Evolutionary conservation across 805 yeast genomes (phyloP).

Genomic region (Pachysolen tannophilus): DNA sequence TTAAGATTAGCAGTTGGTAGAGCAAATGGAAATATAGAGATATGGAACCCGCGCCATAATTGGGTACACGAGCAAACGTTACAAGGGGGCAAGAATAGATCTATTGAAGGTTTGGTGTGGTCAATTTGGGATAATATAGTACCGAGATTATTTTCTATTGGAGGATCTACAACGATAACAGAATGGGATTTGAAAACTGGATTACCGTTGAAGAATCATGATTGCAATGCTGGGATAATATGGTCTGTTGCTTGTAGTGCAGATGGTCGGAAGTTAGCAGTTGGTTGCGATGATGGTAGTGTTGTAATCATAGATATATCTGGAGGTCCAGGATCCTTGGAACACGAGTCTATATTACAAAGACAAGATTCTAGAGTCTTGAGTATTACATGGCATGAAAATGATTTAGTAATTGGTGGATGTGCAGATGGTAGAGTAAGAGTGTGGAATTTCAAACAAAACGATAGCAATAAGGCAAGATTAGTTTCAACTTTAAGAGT

Average conservation of each 20-base stretch:
- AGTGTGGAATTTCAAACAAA: conserved; percentile 55
- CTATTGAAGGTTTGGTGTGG: conserved; percentile 91
- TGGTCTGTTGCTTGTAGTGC: conserved; percentile 78
- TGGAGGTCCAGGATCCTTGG: conserved; percentile 80
- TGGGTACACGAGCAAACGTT: conserved; percentile 76
- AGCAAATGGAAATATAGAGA: conserved; percentile 89
- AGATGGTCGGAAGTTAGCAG: conserved; percentile 58
- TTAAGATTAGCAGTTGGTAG: conserved; percentile 86
- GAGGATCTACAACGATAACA: conserved; percentile 84
- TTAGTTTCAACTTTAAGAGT: conserved; percentile 83
- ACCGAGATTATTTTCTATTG: conserved; percentile 80
- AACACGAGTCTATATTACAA: conserved; percentile 67
- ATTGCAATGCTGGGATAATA: conserved; percentile 87
- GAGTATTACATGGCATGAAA: conserved; percentile 66
- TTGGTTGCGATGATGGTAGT: conserved; percentile 94
- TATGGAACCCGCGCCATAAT: conserved; percentile 80
- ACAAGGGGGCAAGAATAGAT: conserved; percentile 73
- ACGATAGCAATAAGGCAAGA: conserved; percentile 45
- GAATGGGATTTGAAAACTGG: conserved; percentile 87
- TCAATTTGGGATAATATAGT: conserved; percentile 34
- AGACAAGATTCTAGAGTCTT: conserved; percentile 80
- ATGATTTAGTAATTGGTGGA: conserved; percentile 73
- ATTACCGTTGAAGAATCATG: conserved; percentile 64
- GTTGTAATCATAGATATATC: conserved; percentile 78
- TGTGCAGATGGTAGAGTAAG: conserved; percentile 92